phyloP scores from a whole-genome alignment of 768 basidiomycete genomes.

The Boletus sensibilis region DNA sequence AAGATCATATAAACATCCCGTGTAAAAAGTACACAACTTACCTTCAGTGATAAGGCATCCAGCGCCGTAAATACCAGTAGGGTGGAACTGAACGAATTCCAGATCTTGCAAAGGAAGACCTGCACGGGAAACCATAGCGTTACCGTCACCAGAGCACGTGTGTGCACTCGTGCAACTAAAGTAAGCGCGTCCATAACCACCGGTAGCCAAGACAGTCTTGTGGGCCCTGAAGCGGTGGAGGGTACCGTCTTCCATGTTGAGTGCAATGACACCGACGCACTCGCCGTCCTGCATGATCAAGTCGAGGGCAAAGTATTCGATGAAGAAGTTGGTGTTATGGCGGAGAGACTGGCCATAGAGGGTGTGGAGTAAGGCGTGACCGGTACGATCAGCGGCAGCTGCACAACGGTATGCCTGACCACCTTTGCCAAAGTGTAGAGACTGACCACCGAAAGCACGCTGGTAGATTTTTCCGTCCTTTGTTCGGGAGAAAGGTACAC shows the following conservation, averaged over 20 bases:
- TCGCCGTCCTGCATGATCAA: conserved; percentile 98
- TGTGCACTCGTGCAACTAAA: conserved; percentile 99
- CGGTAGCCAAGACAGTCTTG: conserved; percentile 97
- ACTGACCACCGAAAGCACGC: conserved; percentile 98
- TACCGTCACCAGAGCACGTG: conserved; percentile 98
- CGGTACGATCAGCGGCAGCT: conserved; percentile 97
- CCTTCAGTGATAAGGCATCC: conserved; percentile 99
- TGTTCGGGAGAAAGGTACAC: conserved; percentile 97
- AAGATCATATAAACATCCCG: not conserved
- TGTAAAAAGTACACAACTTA: conserved; percentile 29
- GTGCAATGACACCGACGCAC: conserved; percentile 97
- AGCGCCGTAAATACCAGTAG: conserved; percentile 98
- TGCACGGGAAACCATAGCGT: conserved; percentile 96
- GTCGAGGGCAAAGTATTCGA: conserved; percentile 99
- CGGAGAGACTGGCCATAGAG: conserved; percentile 98
- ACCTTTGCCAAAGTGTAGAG: conserved; percentile 94
- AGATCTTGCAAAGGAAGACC: conserved; percentile 95
- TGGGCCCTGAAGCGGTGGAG: conserved; percentile 97
- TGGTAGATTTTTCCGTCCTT: conserved; percentile 99
- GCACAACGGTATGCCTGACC: conserved; percentile 99
- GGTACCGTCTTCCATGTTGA: conserved; percentile 99
- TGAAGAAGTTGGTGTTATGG: conserved; percentile 99
- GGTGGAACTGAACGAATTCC: conserved; percentile 99
- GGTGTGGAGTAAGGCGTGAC: conserved; percentile 97
- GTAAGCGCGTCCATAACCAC: conserved; percentile 97